Conservation (phyloP, 2,329 filamentous ascomycete species). For the Alternaria sp. region DNA sequence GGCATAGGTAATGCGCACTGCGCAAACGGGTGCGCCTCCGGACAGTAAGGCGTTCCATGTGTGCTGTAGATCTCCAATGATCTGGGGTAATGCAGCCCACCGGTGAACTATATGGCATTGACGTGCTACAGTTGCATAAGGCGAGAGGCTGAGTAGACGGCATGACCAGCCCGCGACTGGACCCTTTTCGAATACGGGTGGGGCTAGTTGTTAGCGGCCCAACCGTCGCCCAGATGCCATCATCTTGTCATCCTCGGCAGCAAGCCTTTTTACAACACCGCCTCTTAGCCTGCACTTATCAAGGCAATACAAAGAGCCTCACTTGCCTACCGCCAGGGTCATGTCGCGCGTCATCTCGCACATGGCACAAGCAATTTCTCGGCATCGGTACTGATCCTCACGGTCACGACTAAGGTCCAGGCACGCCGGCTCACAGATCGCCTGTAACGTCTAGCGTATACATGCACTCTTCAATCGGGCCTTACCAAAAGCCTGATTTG, state of each 20-base stretch:
- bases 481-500: conserved; percentile 7
- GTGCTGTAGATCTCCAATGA: conserved; percentile 3
- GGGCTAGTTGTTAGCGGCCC: background rate
- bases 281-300: background rate
- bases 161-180: background rate
- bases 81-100: conserved; percentile 17
- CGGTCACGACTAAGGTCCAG: background rate
- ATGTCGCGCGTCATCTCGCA: conserved; percentile 7
- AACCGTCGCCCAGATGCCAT: conserved; percentile 1
- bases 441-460: background rate
- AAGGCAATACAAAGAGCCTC: conserved; percentile 24
- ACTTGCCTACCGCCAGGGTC: conserved; percentile 13
- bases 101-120: conserved; percentile 25
- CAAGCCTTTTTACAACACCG: conserved; percentile 1
- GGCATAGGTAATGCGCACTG: conserved; percentile 12
- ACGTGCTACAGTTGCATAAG: conserved; percentile 10
- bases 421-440: conserved; percentile 8
- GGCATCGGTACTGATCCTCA: background rate
- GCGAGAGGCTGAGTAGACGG: conserved; percentile 20
- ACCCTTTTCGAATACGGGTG: background rate
- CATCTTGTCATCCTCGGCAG: conserved; percentile 1
- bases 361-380: conserved; percentile 3
- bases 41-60: conserved; percentile 22
- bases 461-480: conserved; percentile 11
- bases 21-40: conserved; percentile 13